A percentile compares a stretch with the other conserved stretches of the same genome.
Evolutionary conservation across 2,329 filamentous ascomycete genomes (phyloP).

Genomic region (Colletotrichum eremochloae): DNA sequence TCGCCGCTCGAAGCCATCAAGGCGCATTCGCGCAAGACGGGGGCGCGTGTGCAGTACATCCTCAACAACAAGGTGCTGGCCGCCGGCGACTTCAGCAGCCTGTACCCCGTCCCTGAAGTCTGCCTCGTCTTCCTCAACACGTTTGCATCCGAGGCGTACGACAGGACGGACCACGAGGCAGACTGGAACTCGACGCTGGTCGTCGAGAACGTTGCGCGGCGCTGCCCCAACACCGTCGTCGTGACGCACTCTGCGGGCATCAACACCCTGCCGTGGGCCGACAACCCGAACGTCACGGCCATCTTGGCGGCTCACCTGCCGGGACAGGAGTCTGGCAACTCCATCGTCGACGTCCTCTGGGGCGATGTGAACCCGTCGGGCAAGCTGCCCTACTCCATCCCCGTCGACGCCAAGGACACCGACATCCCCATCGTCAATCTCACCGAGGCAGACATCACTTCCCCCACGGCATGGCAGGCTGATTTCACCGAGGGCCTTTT

Average conservation of each 20-base stretch:
- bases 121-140: slow-evolving; percentile 78
- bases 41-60: slow-evolving; percentile 66
- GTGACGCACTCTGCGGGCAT: slow-evolving; percentile 74
- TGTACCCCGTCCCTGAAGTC: slow-evolving; percentile 68
- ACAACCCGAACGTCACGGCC: slow-evolving; percentile 77
- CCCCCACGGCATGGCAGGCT: slow-evolving; percentile 64
- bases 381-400: slow-evolving; percentile 67
- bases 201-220: slow-evolving; percentile 62
- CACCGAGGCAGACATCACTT: slow-evolving; percentile 71
- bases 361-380: slow-evolving; percentile 63
- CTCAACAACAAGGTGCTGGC: slow-evolving; percentile 50
- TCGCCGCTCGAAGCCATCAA: slow-evolving; percentile 76
- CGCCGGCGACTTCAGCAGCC: slow-evolving; percentile 66
- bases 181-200: slow-evolving; percentile 73
- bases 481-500: slow-evolving; percentile 66
- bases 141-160: slow-evolving; percentile 74
- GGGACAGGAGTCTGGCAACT: slow-evolving; percentile 81
- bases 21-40: slow-evolving; percentile 65
- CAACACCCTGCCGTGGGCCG: slow-evolving; percentile 67
- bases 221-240: slow-evolving; percentile 70
- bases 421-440: slow-evolving; percentile 59
- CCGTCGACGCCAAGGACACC: slow-evolving; percentile 60
- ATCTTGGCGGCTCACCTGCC: slow-evolving; percentile 84
- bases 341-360: slow-evolving; percentile 80
- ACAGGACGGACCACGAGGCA: slow-evolving; percentile 73